These are phyloP conservation scores for Liquidambar formosana DNA, from an alignment of 164 flowering plant genomes.

Conservation along the genomic window DNA sequence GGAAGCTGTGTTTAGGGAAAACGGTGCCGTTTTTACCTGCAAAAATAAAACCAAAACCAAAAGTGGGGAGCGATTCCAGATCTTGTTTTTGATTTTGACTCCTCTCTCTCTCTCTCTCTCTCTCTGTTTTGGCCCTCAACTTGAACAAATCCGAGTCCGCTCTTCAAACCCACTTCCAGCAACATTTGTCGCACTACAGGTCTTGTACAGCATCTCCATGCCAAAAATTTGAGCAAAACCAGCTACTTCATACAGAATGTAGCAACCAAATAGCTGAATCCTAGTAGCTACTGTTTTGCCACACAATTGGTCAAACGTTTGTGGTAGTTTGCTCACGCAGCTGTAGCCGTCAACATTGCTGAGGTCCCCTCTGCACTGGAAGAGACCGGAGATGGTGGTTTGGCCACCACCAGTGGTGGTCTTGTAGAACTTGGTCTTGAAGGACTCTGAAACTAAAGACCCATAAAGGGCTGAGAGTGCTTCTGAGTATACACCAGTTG, in stretches of 20 bases:
- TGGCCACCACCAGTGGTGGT: constrained; percentile 58
- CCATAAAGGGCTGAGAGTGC: constrained; percentile 61
- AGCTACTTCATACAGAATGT: constrained; percentile 60
- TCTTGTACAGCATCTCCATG: constrained; percentile 68
- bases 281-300: constrained; percentile 69
- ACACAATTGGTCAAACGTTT: constrained; percentile 46
- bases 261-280: constrained; percentile 86
- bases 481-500: constrained; percentile 59
- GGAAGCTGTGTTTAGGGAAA: too few species aligned
- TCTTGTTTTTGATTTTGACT: too few species aligned
- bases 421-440: constrained; percentile 68
- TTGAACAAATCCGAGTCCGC: too few species aligned
- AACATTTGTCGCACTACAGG: constrained; percentile 51
- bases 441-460: constrained; percentile 63
- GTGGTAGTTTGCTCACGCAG: constrained; percentile 73
- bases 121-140: too few species aligned
- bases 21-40: too few species aligned
- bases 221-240: constrained; percentile 83
- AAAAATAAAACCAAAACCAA: too few species aligned
- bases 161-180: constrained; percentile 64
- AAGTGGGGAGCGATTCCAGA: too few species aligned
- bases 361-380: constrained; percentile 94
- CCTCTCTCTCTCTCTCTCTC: too few species aligned
- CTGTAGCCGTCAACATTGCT: constrained; percentile 60
- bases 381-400: constrained; percentile 60